Base-by-base conservation (phyloP, 768 basidiomycete genomes). In the Gloeopeniophorella convolvens region DNA sequence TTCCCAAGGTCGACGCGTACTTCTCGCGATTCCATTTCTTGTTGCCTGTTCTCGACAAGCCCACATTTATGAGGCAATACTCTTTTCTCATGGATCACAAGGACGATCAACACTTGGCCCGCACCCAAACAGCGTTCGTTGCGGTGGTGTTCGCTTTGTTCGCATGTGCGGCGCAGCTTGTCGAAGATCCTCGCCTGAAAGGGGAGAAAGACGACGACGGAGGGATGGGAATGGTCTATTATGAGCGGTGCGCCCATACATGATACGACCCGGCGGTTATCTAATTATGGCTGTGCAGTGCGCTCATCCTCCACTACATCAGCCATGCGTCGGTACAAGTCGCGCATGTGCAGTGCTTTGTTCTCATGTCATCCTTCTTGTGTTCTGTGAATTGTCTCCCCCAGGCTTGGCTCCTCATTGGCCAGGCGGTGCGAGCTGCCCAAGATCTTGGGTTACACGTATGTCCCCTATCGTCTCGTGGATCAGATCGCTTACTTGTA, bases 381-480 rank as follows among this genome's bases (percentile, higher is more conserved):
- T 93, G 91, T 63, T 91, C 90, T 46, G 77, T 94, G 59, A 95
- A 95, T 62, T 92, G 91, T 63, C 78, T 95, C 44, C 92, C 92
- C 3, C 92, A 93, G 68, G 89, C 91, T 26, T 95, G 92, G 92
- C 79, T 94, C 55, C 75, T 93, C 50, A 79, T 92, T 47, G 92
- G 92, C 35, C 92, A 94, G 65, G 92, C 89, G 20, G 80, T 95
- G 40, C 81, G 92, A 51, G 82, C 82, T 51, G 91, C 87, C 3
- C 92, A 94, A 66, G 92, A 95, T 69, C 73, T 94, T 34, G 92
- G 92, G 37, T 76, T 95, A 59, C 92, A 94, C 70, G 90, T 93
- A 69, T 73, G 89, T 64, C 42, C 44, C 50, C 36, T 27, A 16
- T 16, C 21, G 55, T 54, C 30, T 35, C 23, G 36, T 36, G 46